Evolutionary conservation across 1,284 basidiomycete species (phyloP).

Genomic region (Cutaneotrichosporon daszewskae): DNA sequence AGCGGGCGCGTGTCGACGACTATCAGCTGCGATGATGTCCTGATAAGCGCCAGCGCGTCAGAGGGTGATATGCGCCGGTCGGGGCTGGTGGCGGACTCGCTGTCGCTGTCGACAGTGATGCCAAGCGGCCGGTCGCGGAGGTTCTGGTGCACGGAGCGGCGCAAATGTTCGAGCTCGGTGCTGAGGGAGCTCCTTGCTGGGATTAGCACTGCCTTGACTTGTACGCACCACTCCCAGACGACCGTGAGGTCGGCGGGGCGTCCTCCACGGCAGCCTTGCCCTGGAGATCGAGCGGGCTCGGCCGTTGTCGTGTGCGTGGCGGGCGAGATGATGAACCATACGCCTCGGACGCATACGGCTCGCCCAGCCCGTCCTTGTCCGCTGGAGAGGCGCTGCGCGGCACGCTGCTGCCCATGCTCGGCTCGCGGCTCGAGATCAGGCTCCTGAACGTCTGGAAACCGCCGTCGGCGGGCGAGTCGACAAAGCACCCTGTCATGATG

Average conservation of each 20-base stretch:
- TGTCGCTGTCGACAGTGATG: constrained; percentile 15
- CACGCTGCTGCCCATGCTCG: constrained; percentile 1
- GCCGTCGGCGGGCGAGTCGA: constrained; percentile 8
- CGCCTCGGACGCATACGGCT: neutral
- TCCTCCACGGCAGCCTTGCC: neutral
- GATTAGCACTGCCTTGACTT: neutral
- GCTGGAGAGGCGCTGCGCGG: too few species aligned
- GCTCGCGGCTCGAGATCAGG: neutral
- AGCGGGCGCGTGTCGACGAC: constrained; percentile 73
- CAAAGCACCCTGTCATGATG: constrained; percentile 5
- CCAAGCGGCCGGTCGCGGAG: constrained; percentile 30
- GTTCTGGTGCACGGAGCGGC: constrained; percentile 31
- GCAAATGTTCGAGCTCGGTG: constrained; percentile 31
- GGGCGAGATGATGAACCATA: neutral
- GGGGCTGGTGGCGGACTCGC: neutral
- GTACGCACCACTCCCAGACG: constrained; percentile 4
- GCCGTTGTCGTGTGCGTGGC: constrained; percentile 1
- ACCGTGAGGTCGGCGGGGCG: constrained; percentile 2
- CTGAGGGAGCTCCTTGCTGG: constrained; percentile 19
- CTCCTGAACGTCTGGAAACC: neutral
- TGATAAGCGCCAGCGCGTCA: constrained; percentile 16
- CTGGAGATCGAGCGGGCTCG: constrained; percentile 2
- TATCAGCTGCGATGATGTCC: constrained; percentile 39
- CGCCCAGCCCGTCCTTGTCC: neutral
- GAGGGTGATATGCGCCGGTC: constrained; percentile 11